Evolutionary conservation across 2,329 filamentous ascomycete species (phyloP).

Genomic region (Simplicillium aogashimaense): DNA sequence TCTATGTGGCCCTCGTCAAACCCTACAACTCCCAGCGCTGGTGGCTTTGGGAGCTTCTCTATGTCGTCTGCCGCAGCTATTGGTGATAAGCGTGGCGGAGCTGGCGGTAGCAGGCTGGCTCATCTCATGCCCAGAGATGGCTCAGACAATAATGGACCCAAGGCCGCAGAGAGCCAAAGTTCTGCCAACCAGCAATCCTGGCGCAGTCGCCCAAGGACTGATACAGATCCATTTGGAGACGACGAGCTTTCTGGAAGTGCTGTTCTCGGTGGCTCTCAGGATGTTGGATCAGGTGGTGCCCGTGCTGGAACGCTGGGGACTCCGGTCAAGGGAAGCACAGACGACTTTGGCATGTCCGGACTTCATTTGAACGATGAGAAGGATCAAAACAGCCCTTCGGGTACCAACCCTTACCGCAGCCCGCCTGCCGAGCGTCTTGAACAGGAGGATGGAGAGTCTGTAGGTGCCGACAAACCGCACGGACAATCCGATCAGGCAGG

Average conservation of each 20-base stretch:
- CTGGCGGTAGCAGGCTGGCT: constrained; percentile 72
- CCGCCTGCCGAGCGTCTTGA: constrained; percentile 68
- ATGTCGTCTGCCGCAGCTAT: constrained; percentile 46
- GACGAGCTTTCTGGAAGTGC: constrained; percentile 57
- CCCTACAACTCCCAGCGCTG: constrained; percentile 55
- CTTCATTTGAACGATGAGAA: constrained; percentile 47
- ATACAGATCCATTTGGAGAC: constrained; percentile 71
- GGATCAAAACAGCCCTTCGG: constrained; percentile 78
- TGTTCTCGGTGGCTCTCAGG: constrained; percentile 65
- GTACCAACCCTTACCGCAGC: constrained; percentile 94
- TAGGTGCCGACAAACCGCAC: constrained; percentile 34
- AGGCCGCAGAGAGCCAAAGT: constrained; percentile 38
- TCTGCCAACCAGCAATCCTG: constrained; percentile 35
- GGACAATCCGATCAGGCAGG: constrained; percentile 32
- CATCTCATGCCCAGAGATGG: constrained; percentile 74
- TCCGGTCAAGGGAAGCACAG: constrained; percentile 41
- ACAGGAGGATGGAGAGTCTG: constrained; percentile 50
- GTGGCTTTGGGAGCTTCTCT: constrained; percentile 87
- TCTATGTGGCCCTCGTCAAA: constrained; percentile 35
- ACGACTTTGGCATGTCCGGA: constrained; percentile 54
- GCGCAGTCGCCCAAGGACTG: constrained; percentile 53
- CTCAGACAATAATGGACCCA: constrained; percentile 44
- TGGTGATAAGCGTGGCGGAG: constrained; percentile 66
- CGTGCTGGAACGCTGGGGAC: constrained; percentile 38
- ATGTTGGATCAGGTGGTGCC: constrained; percentile 40